Evolutionary conservation across 2,329 filamentous ascomycete genomes (phyloP).

Genomic region (Colletotrichum orchidophilum): DNA sequence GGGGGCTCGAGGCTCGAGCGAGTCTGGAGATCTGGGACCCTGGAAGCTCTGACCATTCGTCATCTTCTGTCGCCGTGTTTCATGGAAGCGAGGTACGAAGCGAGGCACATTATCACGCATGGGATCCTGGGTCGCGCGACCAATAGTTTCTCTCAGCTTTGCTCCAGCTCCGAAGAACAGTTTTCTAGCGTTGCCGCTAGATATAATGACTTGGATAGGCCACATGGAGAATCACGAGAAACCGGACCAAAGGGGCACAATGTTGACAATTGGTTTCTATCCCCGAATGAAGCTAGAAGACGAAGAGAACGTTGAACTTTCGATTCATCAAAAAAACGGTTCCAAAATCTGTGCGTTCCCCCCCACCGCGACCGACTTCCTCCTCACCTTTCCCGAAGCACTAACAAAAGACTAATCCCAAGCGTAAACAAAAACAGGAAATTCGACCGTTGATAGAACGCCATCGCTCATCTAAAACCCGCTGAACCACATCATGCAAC

Average conservation of each 20-base stretch:
- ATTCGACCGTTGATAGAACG: neutral
- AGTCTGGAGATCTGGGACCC: neutral
- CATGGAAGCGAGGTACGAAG: neutral
- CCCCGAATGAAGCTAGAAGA: neutral
- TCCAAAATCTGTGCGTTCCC: neutral
- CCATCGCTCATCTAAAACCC: constrained; percentile 27
- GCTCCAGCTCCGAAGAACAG: neutral
- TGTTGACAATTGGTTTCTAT: neutral
- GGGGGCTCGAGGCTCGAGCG: neutral
- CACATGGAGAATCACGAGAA: neutral
- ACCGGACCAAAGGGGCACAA: neutral
- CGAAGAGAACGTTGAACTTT: neutral
- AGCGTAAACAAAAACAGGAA: neutral
- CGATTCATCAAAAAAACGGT: neutral
- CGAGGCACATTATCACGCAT: neutral
- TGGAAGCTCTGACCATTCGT: neutral
- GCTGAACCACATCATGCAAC: constrained; percentile 33
- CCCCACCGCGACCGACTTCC: neutral
- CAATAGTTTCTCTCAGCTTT: neutral
- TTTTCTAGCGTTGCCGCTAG: neutral
- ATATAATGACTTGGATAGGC: neutral
- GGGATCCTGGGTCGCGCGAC: neutral
- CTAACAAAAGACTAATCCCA: neutral
- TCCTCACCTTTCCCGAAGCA: neutral
- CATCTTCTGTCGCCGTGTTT: neutral